A percentile compares a stretch with the other conserved stretches of the same genome.
Conservation (phyloP, 192 early-diverging fungal species). For the Umbelopsis sp. region DNA sequence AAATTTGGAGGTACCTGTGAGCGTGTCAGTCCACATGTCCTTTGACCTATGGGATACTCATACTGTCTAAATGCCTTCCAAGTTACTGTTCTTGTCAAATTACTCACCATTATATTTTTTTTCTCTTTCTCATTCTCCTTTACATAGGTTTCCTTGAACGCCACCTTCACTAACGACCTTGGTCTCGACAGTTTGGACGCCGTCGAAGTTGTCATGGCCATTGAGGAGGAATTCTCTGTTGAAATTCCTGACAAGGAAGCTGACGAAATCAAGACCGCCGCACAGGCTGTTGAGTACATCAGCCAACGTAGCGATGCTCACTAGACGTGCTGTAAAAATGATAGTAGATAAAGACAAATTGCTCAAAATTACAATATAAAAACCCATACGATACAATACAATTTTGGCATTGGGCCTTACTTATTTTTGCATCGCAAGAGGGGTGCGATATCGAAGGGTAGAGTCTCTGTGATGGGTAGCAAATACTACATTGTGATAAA, state of each 20-base stretch:
- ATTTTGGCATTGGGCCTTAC: not conserved
- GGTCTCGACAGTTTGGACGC: slow-evolving; percentile 96
- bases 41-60: no score
- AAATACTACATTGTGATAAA: no score
- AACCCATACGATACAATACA: slow-evolving; percentile 18
- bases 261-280: slow-evolving; percentile 89
- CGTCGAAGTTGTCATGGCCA: slow-evolving; percentile 98
- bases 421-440: not conserved
- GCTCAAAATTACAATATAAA: slow-evolving; percentile 13
- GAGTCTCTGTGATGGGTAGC: no score
- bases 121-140: no score
- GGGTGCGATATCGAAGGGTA: not conserved
- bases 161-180: slow-evolving; percentile 92
- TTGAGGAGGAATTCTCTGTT: slow-evolving; percentile 99
- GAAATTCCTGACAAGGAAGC: slow-evolving; percentile 98
- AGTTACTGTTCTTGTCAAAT: not conserved
- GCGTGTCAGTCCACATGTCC: no score
- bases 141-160: slow-evolving; percentile 74
- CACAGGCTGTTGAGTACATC: slow-evolving; percentile 89
- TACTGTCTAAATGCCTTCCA: no score
- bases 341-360: slow-evolving; percentile 28
- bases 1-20: no score
- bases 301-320: slow-evolving; percentile 69
- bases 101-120: not conserved
- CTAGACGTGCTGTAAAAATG: slow-evolving; percentile 46